A percentile compares a stretch with the other conserved stretches of the same genome.
Conservation (phyloP, 2,329 filamentous ascomycete genomes). For the Cordyceps sp. region DNA sequence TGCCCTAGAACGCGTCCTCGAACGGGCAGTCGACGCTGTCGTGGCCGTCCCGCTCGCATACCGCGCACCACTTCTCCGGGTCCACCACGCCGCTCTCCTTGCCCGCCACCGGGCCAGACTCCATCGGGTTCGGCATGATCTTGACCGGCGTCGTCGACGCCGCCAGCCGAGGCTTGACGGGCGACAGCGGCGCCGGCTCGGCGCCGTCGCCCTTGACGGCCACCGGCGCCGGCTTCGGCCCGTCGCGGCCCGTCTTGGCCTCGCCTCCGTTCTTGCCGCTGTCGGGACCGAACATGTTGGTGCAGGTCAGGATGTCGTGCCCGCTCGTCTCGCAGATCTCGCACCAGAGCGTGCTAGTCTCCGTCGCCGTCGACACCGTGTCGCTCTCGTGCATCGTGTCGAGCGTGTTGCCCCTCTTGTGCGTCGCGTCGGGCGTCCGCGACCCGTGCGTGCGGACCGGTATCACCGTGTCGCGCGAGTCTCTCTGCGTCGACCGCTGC, state of each 20-base stretch:
- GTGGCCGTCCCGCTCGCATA: constrained; percentile 92
- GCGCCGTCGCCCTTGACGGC: constrained; percentile 23
- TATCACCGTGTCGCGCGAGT: constrained; percentile 50
- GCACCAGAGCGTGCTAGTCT: constrained; percentile 67
- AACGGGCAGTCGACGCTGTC: constrained; percentile 91
- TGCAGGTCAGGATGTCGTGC: constrained; percentile 88
- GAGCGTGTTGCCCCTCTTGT: constrained; percentile 37
- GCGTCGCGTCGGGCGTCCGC: constrained; percentile 27
- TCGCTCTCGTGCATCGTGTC: constrained; percentile 59
- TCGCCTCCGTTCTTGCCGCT: constrained; percentile 16
- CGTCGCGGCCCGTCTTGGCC: constrained; percentile 18
- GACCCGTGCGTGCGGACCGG: constrained; percentile 33
- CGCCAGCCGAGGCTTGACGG: constrained; percentile 28
- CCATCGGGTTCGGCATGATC: constrained; percentile 44
- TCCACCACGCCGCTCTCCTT: constrained; percentile 68
- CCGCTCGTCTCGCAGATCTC: constrained; percentile 88
- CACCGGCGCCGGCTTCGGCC: constrained; percentile 22
- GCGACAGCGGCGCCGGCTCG: constrained; percentile 38
- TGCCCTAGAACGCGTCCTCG: constrained; percentile 54
- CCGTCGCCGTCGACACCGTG: constrained; percentile 51
- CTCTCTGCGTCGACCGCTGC: constrained; percentile 41
- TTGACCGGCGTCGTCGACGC: constrained; percentile 19
- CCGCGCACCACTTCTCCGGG: constrained; percentile 83
- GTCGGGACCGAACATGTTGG: constrained; percentile 60
- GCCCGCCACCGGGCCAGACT: constrained; percentile 53